These are phyloP conservation scores for Rostrohypoxylon terebratum DNA, from an alignment of 495 filamentous ascomycete species.

Conservation along the genomic window DNA sequence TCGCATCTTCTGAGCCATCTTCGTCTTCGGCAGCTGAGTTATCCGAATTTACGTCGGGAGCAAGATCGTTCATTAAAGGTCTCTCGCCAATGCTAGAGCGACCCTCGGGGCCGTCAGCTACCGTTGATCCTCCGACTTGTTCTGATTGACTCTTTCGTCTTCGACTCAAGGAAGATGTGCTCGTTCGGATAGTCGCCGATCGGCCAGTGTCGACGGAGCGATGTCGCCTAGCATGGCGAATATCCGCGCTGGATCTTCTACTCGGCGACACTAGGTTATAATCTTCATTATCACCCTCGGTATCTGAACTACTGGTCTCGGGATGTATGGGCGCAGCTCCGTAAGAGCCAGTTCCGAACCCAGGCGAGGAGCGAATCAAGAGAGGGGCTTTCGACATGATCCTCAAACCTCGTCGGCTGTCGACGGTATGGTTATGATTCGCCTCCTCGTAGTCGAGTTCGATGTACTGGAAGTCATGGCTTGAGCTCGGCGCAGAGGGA, in stretches of 20 bases:
- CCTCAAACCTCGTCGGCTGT: constrained; percentile 34
- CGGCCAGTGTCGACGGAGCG: constrained; percentile 35
- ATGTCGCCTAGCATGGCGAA: constrained; percentile 27
- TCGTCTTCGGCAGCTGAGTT: constrained; percentile 38
- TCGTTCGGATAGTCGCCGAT: constrained; percentile 29
- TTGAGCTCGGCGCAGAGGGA: constrained; percentile 38
- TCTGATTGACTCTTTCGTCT: constrained; percentile 51
- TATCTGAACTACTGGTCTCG: constrained; percentile 32
- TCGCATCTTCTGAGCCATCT: constrained; percentile 46
- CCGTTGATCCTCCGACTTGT: constrained; percentile 56
- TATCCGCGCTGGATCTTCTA: constrained; percentile 31
- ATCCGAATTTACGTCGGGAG: constrained; percentile 46
- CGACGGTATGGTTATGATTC: constrained; percentile 34
- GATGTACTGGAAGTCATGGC: constrained; percentile 43
- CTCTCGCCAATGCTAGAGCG: constrained; percentile 60
- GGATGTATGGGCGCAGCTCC: constrained; percentile 40
- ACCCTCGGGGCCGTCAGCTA: constrained; percentile 58
- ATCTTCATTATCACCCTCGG: constrained; percentile 25
- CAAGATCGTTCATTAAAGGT: constrained; percentile 51
- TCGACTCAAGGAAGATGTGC: constrained; percentile 40
- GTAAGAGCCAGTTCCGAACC: constrained; percentile 54
- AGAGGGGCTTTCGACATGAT: constrained; percentile 68
- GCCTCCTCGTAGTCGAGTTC: constrained; percentile 41
- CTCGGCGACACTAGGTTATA: constrained; percentile 7
- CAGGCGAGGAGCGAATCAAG: constrained; percentile 69